Base-by-base conservation (phyloP, 139 green algal species). In the Coccomyxa sp. region DNA sequence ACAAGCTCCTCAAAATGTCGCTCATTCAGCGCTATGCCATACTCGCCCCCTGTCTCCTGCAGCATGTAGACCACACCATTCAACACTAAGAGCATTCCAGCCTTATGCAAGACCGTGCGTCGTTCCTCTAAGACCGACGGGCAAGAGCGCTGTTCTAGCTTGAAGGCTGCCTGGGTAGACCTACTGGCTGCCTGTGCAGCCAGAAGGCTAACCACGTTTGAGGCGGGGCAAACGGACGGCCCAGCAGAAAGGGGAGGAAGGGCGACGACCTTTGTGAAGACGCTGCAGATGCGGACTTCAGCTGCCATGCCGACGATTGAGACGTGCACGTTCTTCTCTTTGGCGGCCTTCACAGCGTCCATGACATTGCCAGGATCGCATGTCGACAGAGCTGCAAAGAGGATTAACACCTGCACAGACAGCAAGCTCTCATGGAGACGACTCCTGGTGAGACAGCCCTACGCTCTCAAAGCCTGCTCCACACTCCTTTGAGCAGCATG, bases 331-430 rank as follows among this genome's bases (percentile, higher is more conserved):
- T 83, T 77, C 9, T 87, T 82, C 50, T 83, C 74, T 74, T 90
- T 88, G 24, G 84, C 84, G 0, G 71, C 77, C 68, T 88, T 82
- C n/a, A 98, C 93, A 78, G 79, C 84, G 33, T 85, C 87, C 35
- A 87, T 79, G n/a, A 99, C 86, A 78, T 95, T 89, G n/a, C 94
- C 94, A 3, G 96, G 95, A 89, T 99, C 96, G 77, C 93, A 97
- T 0, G 88, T 98, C 55, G 83, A 88, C 18, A 99, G 86, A 4
- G 88, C 89, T 0, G 95, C 87, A 64, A 96, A 86, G 70, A 99
- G 69, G 31, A 98, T 68, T 37, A 99, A 73, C 71, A 95, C 76
- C 81, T 84, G 81, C 35, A 34, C 39, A 3, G 33, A n/a, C n/a
- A n/a, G n/a, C n/a, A n/a, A n/a, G n/a, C n/a, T n/a, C n/a, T n/a